Evolutionary conservation across 495 filamentous ascomycete genomes (phyloP), one percentile per base, ranked within the genome.

Genomic region (Hyphodiscus hymeniophilus): DNA sequence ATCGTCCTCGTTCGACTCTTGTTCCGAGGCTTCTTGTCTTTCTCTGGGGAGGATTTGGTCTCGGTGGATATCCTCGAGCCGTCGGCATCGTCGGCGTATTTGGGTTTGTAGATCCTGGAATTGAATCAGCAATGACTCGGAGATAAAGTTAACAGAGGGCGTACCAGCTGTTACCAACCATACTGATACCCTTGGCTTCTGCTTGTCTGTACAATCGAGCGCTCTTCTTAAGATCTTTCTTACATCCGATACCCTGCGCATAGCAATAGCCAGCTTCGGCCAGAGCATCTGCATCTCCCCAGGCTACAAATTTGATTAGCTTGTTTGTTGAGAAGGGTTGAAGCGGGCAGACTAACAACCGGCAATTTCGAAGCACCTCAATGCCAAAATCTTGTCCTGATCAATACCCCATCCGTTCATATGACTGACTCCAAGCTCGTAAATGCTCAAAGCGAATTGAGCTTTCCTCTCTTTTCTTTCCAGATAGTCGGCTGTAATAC

Each of bases 401-500:
- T 90, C 81, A 38, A 90, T 92, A 3, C 92, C 92, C 92, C 92
- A 98, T 2, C 92, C 92, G 54, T 98, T 95, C 77, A 96, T 83
- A 62, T 96, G 87, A 65, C 86, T 92, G n/a, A 95, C 85, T 5
- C 92, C 92, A 16, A 98, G 69, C 67, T 98, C 92, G 51, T 98
- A 98, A 28, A 96, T 86, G 60, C 88, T 89, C 46, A 96, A 69
- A 1, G 92, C 92, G 63, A 96, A 95, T 57, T 96, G 90, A 11
- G 91, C 86, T 47, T 87, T 83, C 35, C 87, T 80, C 2, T 81
- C 80, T 64, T 92, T 92, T 38, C 75, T 75, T 55, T 86, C 84
- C 35, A 73, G 54, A 1, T 78, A 56, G 61, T 91, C 82, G 16
- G 79, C 74, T 3, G 69, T 61, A 43, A 77, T 77, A 5, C 79